These are phyloP conservation scores for Pseudocercospora crystallina DNA, from an alignment of 2,329 filamentous ascomycete species.

Conservation along the genomic window DNA sequence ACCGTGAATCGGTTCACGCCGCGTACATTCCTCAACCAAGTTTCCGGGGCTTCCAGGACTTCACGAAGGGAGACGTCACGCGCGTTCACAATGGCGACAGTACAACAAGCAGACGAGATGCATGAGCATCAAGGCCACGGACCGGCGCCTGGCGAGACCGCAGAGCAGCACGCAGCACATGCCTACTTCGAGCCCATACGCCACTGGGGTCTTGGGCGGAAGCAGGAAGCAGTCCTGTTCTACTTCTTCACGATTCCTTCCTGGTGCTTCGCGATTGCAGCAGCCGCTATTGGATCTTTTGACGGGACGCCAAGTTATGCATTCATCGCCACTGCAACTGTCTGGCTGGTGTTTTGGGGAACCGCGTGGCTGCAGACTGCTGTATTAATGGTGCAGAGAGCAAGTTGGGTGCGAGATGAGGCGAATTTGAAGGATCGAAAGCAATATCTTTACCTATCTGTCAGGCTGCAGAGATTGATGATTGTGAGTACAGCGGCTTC, in stretches of 20 bases:
- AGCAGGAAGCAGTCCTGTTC: slow-evolving; percentile 31
- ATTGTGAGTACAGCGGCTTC: slow-evolving; percentile 25
- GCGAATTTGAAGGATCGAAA: slow-evolving; percentile 32
- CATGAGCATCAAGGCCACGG: slow-evolving; percentile 17
- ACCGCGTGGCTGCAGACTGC: slow-evolving; percentile 36
- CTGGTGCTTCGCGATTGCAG: slow-evolving; percentile 30
- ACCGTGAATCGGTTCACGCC: background rate
- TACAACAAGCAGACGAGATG: slow-evolving; percentile 17
- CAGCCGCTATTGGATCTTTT: slow-evolving; percentile 27
- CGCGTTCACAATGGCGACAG: slow-evolving; percentile 15
- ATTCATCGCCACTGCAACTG: slow-evolving; percentile 28
- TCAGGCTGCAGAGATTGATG: slow-evolving; percentile 34
- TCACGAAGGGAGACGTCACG: background rate
- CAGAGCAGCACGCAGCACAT: slow-evolving; percentile 31
- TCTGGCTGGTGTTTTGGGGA: slow-evolving; percentile 33
- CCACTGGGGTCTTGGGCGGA: slow-evolving; percentile 31
- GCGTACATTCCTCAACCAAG: background rate
- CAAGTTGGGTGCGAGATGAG: slow-evolving; percentile 36
- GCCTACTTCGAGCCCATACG: slow-evolving; percentile 22
- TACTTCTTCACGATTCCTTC: slow-evolving; percentile 31
- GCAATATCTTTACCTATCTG: slow-evolving; percentile 34
- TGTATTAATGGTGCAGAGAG: slow-evolving; percentile 33
- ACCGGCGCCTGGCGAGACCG: slow-evolving; percentile 29
- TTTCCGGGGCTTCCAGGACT: background rate
- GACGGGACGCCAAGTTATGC: slow-evolving; percentile 19